Base-by-base conservation (phyloP, 2,329 filamentous ascomycete species). In the Colletotrichum noveboracense region DNA sequence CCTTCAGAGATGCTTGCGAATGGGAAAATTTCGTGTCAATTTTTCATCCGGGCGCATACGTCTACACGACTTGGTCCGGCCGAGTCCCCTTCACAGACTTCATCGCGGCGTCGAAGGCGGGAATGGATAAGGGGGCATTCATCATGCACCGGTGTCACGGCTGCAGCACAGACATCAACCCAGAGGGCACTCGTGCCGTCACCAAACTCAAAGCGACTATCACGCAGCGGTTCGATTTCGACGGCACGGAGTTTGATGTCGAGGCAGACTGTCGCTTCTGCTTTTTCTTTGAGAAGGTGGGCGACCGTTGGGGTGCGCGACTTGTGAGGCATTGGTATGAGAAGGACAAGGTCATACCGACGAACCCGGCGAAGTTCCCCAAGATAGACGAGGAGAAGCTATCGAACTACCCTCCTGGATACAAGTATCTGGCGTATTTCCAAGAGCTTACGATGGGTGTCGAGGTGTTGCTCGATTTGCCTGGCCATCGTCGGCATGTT, bases 1-100 rank as follows among this genome's bases (percentile, higher is more conserved):
- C 24, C 24, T 6, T 4, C 68, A 85, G 86, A 13, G 87, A 89
- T 77, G 83, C 86, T 9, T 89, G 87, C 76, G 88, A 90, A 80
- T 90, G 88, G 88, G 85, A 88, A 64, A 89, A 89, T 78, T 84
- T 89, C 26, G 80, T 80, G 14, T 88, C 87, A 5, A 88, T 89
- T 61, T 89, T 89, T 80, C 87, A 89, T 76, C 83, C 85, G 0
- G 82, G 83, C 43, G 88, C 88, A 4, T 83, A 85, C 76, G 85
- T 89, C 38, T 89, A 88, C 79, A 89, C 88, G 0, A 88, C 88
- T 13, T 90, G 87, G 88, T 86, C 87, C 1, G 88, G 87, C 4
- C 83, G 85, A 8, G 85, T 85, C 0, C 78, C 81, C 16, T 83
- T 84, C 74, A 77, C 81, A 3, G 83, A 87, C 67, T 87, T 87